These are phyloP conservation scores for Leccinum variicolor DNA, from an alignment of 768 basidiomycete species.

Conservation along the genomic window DNA sequence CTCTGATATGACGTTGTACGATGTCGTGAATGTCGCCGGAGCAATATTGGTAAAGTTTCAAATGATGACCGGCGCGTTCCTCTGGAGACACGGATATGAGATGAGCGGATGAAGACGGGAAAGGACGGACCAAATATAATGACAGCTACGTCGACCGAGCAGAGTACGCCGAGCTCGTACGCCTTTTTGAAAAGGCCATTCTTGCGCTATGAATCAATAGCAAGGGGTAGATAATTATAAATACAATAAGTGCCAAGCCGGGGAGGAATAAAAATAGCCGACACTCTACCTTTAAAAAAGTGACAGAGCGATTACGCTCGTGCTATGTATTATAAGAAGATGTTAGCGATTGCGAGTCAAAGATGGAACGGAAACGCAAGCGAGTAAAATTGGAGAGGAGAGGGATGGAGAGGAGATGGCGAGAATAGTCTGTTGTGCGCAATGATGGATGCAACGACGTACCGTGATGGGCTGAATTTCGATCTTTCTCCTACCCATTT, in stretches of 20 bases:
- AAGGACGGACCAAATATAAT: slow-evolving; percentile 71
- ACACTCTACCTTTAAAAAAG: slow-evolving; percentile 78
- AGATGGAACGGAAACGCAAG: slow-evolving; percentile 25
- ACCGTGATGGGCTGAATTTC: slow-evolving; percentile 81
- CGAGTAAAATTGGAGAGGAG: slow-evolving; percentile 31
- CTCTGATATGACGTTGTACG: slow-evolving; percentile 62
- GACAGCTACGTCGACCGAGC: slow-evolving; percentile 84
- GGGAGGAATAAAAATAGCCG: slow-evolving; percentile 58
- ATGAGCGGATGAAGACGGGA: slow-evolving; percentile 2
- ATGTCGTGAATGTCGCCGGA: slow-evolving; percentile 68
- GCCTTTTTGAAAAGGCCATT: slow-evolving; percentile 91
- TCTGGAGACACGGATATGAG: slow-evolving; percentile 40
- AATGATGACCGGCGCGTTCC: slow-evolving; percentile 74
- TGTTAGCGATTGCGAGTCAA: slow-evolving; percentile 31
- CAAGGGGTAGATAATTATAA: slow-evolving; percentile 14
- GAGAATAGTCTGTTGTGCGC: slow-evolving; percentile 17
- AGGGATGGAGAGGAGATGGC: slow-evolving; percentile 9
- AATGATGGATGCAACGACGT: slow-evolving; percentile 32
- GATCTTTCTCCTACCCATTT: slow-evolving; percentile 77
- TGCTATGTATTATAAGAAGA: slow-evolving; percentile 58
- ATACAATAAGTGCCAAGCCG: slow-evolving; percentile 38
- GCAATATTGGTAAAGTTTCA: slow-evolving; percentile 81
- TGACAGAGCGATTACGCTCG: slow-evolving; percentile 88
- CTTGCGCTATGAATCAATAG: slow-evolving; percentile 57
- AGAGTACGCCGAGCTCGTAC: slow-evolving; percentile 84